Evolutionary conservation across 345 rosid species (phyloP).

Genomic region (Raphanus sativus): DNA sequence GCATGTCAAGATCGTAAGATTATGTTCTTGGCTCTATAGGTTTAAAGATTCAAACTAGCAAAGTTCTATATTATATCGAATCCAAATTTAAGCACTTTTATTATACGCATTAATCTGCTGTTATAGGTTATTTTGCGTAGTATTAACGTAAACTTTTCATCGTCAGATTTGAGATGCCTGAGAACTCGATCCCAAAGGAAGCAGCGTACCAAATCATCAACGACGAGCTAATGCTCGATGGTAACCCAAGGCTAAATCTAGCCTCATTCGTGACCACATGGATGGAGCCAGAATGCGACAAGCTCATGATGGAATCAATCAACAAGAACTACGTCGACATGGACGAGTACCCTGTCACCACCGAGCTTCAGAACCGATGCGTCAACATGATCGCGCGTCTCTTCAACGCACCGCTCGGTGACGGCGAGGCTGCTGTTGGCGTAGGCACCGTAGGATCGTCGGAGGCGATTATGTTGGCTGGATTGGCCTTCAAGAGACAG

Average conservation of each 20-base stretch:
- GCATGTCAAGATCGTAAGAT: too few species aligned
- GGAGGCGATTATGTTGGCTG: conserved; percentile 66
- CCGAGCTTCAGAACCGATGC: conserved; percentile 59
- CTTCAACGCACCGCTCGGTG: conserved; percentile 51
- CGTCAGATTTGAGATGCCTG: conserved; percentile 49
- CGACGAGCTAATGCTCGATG: conserved; percentile 67
- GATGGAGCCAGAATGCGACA: conserved; percentile 77
- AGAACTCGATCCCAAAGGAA: conserved; percentile 59
- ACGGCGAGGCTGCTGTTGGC: conserved; percentile 57
- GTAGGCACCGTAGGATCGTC: conserved; percentile 68
- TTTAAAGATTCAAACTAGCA: background rate
- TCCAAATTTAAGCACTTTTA: background rate
- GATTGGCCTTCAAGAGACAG: conserved; percentile 58
- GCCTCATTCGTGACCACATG: conserved; percentile 67
- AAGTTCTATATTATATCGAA: too few species aligned
- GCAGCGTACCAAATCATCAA: conserved; percentile 65
- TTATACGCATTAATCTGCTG: background rate
- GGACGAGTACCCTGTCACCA: conserved; percentile 68
- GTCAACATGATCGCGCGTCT: conserved; percentile 47
- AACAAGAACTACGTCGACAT: conserved; percentile 67
- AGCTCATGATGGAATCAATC: conserved; percentile 61
- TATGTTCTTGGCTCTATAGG: background rate
- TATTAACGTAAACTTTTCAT: conserved; percentile 1
- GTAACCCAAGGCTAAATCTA: conserved; percentile 58
- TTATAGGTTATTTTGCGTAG: background rate